Evolutionary conservation across 768 basidiomycete genomes (phyloP), one percentile per base, ranked within the genome.

Genomic region (Serendipita indica): DNA sequence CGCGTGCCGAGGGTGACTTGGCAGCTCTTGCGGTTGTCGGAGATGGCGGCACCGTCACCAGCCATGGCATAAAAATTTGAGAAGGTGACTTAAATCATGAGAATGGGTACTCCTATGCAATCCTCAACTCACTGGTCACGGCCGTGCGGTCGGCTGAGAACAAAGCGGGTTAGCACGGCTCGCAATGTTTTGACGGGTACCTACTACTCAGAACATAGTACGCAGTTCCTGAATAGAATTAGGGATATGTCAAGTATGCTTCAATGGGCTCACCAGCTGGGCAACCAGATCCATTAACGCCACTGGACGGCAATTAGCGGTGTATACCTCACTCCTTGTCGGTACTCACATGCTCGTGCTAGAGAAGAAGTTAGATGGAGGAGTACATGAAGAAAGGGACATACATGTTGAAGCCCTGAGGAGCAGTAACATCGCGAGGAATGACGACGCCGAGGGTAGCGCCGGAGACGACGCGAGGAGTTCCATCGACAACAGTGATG

Each of bases 221-320:
- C 7, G 41, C 41, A 6, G 41, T 43, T n/a, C n/a, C n/a, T n/a
- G n/a, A n/a, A n/a, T n/a, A n/a, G n/a, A n/a, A n/a, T n/a, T n/a
- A n/a, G n/a, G n/a, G n/a, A n/a, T n/a, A n/a, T n/a, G n/a, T n/a
- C n/a, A n/a, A n/a, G n/a, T n/a, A n/a, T n/a, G n/a, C n/a, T n/a
- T n/a, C n/a, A n/a, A n/a, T n/a, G n/a, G n/a, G n/a, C n/a, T n/a
- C n/a, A 27, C 49, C 49, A 27, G 49, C 49, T 16, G 49, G 49
- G 49, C 49, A 54, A n/a, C 49, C 49, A 27, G 22, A 27, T 18
- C 49, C 49, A 33, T 54, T 54, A 30, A 54, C 49, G 30, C 49
- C 49, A 54, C 20, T 54, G 49, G 20, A 22, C 16, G 49, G 41
- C 41, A 18, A 43, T 43, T 7, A n/a, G 16, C 18, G 41, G 27